Base-by-base conservation (phyloP, 306 rosid genomes). In the Rubus idaeus region DNA sequence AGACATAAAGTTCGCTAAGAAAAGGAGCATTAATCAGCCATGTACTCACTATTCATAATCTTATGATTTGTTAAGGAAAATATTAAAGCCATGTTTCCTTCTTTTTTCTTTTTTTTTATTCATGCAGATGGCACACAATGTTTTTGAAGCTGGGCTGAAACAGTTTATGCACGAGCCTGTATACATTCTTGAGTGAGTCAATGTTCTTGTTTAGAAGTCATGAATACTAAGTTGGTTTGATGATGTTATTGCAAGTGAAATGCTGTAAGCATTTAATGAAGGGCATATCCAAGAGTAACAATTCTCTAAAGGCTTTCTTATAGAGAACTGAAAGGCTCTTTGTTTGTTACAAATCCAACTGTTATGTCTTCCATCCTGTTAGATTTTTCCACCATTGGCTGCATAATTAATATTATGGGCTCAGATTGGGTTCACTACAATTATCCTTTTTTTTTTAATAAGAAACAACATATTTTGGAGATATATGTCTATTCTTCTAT, bases 151-250 rank as follows among this genome's bases (percentile, higher is more conserved):
- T 30, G 98, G 98, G 77, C 71, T 95, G 81, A 95, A 92, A 71
- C 89, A 88, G 64, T 95, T 95, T 60, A 95, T 95, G 96, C 91
- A 90, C 8, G 98, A 91, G 78, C 90, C 97, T 80, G 86, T 89
- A 53, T 95, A 92, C 90, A 95, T 95, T 88, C 97, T 95, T 45
- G 90, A 95, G 98, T 95, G 86, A 85, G 98, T 92, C 82, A 63
- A 69, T 70, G 87, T 77, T 49, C 64, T 78, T 71, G 30, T 14
- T 23, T 55, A 49, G n/a, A 79, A 64, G 58, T 57, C 60, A 66
- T 79, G 40, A 55, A 35, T 65, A 35, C 30, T 70, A 42, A 45
- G 14, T 41, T 74, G 26, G 62, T 80, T 26, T 67, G 39, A n/a
- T 82, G 77, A 77, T 86, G 37, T 49, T 66, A n/a, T 42, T 30